Evolutionary conservation across 441 rosid species (phyloP).

Genomic region (Populus hybrid): DNA sequence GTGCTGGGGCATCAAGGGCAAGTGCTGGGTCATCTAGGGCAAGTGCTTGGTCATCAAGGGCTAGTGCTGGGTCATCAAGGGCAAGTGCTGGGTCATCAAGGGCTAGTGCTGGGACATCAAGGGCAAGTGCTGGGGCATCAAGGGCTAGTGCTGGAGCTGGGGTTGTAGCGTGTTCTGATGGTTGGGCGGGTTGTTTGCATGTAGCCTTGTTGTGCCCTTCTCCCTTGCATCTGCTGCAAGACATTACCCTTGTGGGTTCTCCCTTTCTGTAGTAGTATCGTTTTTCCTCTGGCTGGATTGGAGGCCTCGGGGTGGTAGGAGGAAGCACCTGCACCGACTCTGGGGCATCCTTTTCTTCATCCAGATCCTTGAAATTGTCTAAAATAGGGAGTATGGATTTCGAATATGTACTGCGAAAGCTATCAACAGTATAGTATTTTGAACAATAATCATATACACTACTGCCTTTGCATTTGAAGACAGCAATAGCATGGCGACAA

Average conservation of each 20-base stretch:
- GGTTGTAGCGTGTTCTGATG: background rate
- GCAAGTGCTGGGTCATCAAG: too few species aligned
- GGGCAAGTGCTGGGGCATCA: too few species aligned
- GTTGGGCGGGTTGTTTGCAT: slow-evolving; percentile 56
- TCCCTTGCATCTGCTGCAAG: slow-evolving; percentile 73
- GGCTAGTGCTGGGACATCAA: too few species aligned
- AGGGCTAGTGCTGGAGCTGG: background rate
- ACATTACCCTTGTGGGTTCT: slow-evolving; percentile 45
- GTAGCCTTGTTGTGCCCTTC: slow-evolving; percentile 83
- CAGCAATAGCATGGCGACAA: slow-evolving; percentile 85
- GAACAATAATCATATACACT: slow-evolving; percentile 67
- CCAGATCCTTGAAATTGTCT: slow-evolving; percentile 14
- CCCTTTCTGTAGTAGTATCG: slow-evolving; percentile 36
- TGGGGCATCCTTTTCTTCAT: slow-evolving; percentile 33
- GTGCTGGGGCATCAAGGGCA: too few species aligned
- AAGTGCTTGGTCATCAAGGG: background rate
- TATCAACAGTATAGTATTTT: slow-evolving; percentile 50
- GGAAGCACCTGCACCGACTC: slow-evolving; percentile 54
- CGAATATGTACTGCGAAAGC: slow-evolving; percentile 54
- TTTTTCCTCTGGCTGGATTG: slow-evolving; percentile 42
- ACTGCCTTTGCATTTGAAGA: slow-evolving; percentile 49
- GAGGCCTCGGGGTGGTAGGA: slow-evolving; percentile 41
- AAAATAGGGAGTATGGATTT: slow-evolving; percentile 33
- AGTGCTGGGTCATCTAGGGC: background rate
- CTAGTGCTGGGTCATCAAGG: too few species aligned